Conservation (phyloP, 2,329 filamentous ascomycete genomes). For the Epichloe brachyelytri region DNA sequence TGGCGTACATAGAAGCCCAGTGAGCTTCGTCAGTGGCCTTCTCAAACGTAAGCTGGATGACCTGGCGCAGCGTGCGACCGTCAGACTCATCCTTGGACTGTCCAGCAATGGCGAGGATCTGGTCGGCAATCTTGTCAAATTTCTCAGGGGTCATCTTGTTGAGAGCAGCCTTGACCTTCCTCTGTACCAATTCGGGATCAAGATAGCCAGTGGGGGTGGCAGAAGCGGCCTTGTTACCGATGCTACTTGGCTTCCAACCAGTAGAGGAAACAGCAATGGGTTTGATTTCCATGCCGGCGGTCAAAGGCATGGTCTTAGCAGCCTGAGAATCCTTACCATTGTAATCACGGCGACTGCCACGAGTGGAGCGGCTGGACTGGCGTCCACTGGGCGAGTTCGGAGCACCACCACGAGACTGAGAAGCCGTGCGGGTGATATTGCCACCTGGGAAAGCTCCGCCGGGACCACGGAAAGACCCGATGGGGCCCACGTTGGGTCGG, state of each 20-base stretch:
- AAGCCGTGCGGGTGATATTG: conserved; percentile 54
- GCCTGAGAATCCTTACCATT: conserved; percentile 52
- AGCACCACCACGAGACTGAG: conserved; percentile 42
- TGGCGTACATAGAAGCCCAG: conserved; percentile 98
- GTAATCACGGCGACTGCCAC: conserved; percentile 52
- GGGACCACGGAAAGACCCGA: conserved; percentile 26
- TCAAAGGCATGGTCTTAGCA: conserved; percentile 85
- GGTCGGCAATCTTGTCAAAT: conserved; percentile 88
- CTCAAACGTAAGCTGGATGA: conserved; percentile 97
- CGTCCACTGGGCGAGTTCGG: conserved; percentile 56
- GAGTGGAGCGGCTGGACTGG: conserved; percentile 46
- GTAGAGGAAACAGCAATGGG: conserved; percentile 57
- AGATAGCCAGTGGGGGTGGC: conserved; percentile 40
- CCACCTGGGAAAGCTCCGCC: conserved; percentile 48
- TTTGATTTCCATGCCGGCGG: conserved; percentile 68
- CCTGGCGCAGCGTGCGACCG: conserved; percentile 86
- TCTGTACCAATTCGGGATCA: conserved; percentile 86
- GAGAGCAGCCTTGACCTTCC: conserved; percentile 94
- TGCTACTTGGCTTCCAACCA: conserved; percentile 81
- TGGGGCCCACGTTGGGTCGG: conserved; percentile 29
- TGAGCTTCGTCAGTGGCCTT: conserved; percentile 97
- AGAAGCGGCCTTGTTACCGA: conserved; percentile 34
- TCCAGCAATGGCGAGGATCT: conserved; percentile 81
- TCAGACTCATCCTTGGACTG: conserved; percentile 95
- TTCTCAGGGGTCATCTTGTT: conserved; percentile 99